Conservation (phyloP, 441 rosid genomes). For the Gossypium schwendimanii region DNA sequence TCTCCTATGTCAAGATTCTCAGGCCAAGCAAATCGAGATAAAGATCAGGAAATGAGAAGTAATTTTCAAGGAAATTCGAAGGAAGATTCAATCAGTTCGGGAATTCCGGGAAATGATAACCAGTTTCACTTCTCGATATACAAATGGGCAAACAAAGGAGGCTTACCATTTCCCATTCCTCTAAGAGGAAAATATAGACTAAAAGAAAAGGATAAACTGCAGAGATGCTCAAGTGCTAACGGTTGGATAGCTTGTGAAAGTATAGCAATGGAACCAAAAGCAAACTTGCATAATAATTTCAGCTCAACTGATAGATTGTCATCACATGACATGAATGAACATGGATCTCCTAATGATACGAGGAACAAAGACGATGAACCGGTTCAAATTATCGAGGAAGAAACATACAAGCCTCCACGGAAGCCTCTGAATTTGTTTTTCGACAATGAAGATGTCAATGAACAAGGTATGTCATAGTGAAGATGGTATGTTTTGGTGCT, state of each 20-base stretch:
- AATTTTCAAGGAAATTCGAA: conserved; percentile 13
- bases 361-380: conserved; percentile 17
- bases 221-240: conserved; percentile 27
- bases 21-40: conserved; percentile 27
- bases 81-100: conserved; percentile 22
- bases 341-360: background rate
- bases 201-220: conserved; percentile 34
- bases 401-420: conserved; percentile 19
- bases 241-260: conserved; percentile 27
- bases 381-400: conserved; percentile 13
- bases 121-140: conserved; percentile 87
- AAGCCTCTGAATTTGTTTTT: conserved; percentile 33
- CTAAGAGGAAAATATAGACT: conserved; percentile 36
- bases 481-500: background rate
- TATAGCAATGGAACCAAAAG: conserved; percentile 10
- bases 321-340: conserved; percentile 15
- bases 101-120: conserved; percentile 19
- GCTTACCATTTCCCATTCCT: conserved; percentile 44
- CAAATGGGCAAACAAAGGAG: conserved; percentile 88
- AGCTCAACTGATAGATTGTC: conserved; percentile 13
- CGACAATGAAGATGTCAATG: conserved; percentile 5
- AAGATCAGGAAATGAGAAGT: conserved; percentile 25
- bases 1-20: conserved; percentile 50
- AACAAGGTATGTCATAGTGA: conserved; percentile 24
- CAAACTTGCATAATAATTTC: conserved; percentile 15